These are phyloP conservation scores for Coemansia sp. DNA, from an alignment of 192 early-diverging fungal genomes.

Conservation along the genomic window DNA sequence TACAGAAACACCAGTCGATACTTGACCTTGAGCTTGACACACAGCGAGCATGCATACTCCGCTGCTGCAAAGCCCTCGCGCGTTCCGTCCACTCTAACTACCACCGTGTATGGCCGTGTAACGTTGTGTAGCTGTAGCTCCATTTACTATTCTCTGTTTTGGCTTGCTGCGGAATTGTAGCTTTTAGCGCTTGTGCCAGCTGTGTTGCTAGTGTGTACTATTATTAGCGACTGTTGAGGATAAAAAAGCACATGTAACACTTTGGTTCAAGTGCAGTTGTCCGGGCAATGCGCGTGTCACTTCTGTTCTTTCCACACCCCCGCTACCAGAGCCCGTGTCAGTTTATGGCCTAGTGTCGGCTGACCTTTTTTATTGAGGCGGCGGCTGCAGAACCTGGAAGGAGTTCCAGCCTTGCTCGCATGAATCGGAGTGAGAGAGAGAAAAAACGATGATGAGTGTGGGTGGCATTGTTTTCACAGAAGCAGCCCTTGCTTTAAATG, in stretches of 20 bases:
- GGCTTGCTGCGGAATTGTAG: not conserved
- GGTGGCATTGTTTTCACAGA: too few species aligned
- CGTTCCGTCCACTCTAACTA: slow-evolving; percentile 42
- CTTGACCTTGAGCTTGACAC: slow-evolving; percentile 50
- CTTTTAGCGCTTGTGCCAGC: not conserved
- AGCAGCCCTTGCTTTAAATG: too few species aligned
- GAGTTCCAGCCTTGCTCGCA: not conserved
- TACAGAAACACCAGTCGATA: slow-evolving; percentile 52
- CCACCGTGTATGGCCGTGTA: slow-evolving; percentile 45
- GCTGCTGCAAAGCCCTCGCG: slow-evolving; percentile 50
- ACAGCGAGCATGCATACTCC: slow-evolving; percentile 50
- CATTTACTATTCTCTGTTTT: not conserved
- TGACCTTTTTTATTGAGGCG: not conserved
- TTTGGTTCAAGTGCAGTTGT: too few species aligned
- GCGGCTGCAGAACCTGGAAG: too few species aligned
- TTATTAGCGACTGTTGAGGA: too few species aligned
- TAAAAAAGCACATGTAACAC: too few species aligned
- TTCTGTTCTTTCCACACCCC: too few species aligned
- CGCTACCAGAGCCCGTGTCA: too few species aligned
- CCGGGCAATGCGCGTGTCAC: too few species aligned
- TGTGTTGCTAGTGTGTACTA: too few species aligned
- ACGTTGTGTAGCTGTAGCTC: slow-evolving; percentile 1
- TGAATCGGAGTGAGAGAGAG: not conserved
- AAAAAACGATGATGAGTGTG: not conserved
- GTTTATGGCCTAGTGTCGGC: slow-evolving; percentile 19